Evolutionary conservation across 768 basidiomycete species (phyloP).

Genomic region (Cystofilobasidium capitatum): DNA sequence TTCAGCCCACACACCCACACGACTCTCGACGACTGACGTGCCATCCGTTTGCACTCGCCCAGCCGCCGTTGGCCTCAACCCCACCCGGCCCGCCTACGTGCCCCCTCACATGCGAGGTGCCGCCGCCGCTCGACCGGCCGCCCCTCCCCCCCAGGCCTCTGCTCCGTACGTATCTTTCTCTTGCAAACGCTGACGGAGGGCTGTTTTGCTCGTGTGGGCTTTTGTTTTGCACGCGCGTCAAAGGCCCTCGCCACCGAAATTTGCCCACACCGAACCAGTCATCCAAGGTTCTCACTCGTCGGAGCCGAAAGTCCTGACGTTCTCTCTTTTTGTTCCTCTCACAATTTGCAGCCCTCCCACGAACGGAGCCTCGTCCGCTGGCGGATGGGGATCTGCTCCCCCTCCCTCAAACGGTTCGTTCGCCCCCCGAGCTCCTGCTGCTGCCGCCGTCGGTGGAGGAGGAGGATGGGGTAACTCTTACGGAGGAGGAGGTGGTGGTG

Average conservation of each 20-base stretch:
- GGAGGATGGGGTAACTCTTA: constrained; percentile 32
- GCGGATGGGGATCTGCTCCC: constrained; percentile 23
- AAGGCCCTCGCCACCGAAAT: no score
- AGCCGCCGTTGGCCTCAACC: constrained; percentile 37
- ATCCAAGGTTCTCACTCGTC: no score
- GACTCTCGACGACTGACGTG: background rate
- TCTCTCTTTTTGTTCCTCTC: no score
- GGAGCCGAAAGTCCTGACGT: no score
- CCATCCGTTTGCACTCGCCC: background rate
- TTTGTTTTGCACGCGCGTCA: no score
- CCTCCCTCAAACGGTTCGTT: constrained; percentile 34
- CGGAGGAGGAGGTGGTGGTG: constrained; percentile 31
- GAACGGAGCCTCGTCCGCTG: constrained; percentile 2
- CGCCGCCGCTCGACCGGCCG: constrained; percentile 29
- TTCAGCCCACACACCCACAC: background rate
- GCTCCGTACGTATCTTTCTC: constrained; percentile 21
- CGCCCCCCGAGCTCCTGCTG: constrained; percentile 29
- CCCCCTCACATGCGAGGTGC: constrained; percentile 39
- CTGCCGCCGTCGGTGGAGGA: constrained; percentile 26
- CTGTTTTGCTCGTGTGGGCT: no score
- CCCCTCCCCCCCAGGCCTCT: constrained; percentile 30
- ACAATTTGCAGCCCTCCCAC: no score
- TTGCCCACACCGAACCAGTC: no score
- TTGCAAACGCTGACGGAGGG: no score
- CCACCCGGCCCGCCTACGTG: constrained; percentile 40